A percentile compares a stretch with the other conserved stretches of the same genome.
These are phyloP conservation scores for Taphrina sp. DNA, from an alignment of 1,139 yeast genomes.

Conservation along the genomic window DNA sequence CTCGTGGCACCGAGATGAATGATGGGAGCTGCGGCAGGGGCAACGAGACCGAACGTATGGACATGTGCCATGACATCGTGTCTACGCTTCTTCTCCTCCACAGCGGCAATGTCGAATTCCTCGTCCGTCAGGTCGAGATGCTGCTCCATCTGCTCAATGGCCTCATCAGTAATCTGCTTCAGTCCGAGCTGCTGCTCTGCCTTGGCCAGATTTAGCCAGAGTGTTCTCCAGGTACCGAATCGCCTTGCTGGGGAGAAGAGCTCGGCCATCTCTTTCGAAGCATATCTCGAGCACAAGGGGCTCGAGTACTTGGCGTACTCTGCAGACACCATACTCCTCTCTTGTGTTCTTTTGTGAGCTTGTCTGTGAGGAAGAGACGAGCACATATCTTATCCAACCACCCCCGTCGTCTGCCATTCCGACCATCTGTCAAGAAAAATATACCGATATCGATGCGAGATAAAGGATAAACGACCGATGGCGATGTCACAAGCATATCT, in stretches of 20 bases:
- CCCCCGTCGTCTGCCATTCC: too few relatives aligned
- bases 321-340: constrained; percentile 21
- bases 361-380: too few relatives aligned
- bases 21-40: constrained; percentile 97
- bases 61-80: constrained; percentile 99
- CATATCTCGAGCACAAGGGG: constrained; percentile 94
- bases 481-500: too few relatives aligned
- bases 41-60: constrained; percentile 85
- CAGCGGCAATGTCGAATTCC: constrained; percentile 82
- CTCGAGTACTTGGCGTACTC: constrained; percentile 57
- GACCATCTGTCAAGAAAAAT: too few relatives aligned
- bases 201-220: constrained; percentile 92
- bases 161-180: constrained; percentile 79
- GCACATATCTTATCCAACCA: too few relatives aligned
- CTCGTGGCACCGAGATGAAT: constrained; percentile 98
- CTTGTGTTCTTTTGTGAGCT: too few relatives aligned
- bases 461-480: too few relatives aligned
- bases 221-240: constrained; percentile 96
- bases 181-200: constrained; percentile 93
- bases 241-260: constrained; percentile 90
- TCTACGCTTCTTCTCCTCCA: constrained; percentile 96
- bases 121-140: constrained; percentile 85
- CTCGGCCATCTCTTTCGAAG: constrained; percentile 93
- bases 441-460: too few relatives aligned
- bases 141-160: constrained; percentile 76